These are phyloP conservation scores for Hanseniaspora valbyensis DNA, from an alignment of 805 yeast genomes.

Conservation along the genomic window DNA sequence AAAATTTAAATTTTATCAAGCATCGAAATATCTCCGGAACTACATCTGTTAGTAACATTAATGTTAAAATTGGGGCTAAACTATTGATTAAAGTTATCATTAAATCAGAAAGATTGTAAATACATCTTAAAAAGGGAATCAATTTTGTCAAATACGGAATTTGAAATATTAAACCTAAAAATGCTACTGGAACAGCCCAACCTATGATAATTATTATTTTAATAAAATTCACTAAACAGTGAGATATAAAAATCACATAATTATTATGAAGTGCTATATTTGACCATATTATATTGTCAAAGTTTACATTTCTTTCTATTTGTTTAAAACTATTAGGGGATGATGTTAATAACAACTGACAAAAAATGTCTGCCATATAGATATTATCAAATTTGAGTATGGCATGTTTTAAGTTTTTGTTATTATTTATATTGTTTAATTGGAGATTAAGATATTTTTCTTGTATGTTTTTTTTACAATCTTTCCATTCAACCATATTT, in stretches of 20 bases:
- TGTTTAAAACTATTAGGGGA: slow-evolving; percentile 35
- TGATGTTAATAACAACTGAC: slow-evolving; percentile 43
- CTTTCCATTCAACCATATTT: slow-evolving; percentile 16
- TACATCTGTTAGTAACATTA: slow-evolving; percentile 51
- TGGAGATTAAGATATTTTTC: not conserved
- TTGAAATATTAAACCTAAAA: slow-evolving; percentile 67
- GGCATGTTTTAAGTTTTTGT: slow-evolving; percentile 32
- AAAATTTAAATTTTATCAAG: slow-evolving; percentile 46
- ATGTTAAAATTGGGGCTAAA: slow-evolving; percentile 52
- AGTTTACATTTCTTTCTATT: slow-evolving; percentile 44
- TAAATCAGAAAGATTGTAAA: not conserved
- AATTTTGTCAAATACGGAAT: slow-evolving; percentile 51
- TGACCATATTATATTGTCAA: slow-evolving; percentile 62
- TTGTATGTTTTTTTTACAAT: not conserved
- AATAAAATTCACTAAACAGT: slow-evolving; percentile 35
- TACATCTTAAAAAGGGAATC: slow-evolving; percentile 43
- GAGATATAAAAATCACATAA: slow-evolving; percentile 31
- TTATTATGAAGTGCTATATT: slow-evolving; percentile 39
- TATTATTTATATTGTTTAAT: not conserved
- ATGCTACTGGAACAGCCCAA: slow-evolving; percentile 78
- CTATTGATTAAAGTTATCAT: slow-evolving; percentile 36
- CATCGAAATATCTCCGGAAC: slow-evolving; percentile 49
- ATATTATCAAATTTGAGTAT: slow-evolving; percentile 54
- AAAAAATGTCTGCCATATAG: slow-evolving; percentile 50
- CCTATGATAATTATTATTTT: slow-evolving; percentile 43